These are phyloP conservation scores for Cnidoscolus chayamansa DNA, from an alignment of 441 rosid species.

Conservation along the genomic window DNA sequence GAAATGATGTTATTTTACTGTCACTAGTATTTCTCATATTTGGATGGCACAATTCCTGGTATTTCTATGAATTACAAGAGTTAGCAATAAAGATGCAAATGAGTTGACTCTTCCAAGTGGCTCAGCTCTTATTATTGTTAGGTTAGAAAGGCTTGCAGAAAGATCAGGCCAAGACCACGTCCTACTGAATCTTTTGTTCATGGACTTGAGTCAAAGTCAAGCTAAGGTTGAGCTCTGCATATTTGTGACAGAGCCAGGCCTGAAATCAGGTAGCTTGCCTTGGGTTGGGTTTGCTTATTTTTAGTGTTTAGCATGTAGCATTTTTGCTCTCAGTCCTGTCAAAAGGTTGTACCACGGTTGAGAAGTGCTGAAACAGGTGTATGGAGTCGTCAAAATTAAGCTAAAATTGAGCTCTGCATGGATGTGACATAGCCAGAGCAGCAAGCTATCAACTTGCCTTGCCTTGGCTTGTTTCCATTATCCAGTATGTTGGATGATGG, in stretches of 20 bases:
- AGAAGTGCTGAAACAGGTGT: no score
- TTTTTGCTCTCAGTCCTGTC: neutral
- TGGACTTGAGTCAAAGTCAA: neutral
- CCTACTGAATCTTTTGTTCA: neutral
- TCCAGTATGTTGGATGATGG: no score
- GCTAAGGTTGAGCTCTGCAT: constrained; percentile 1
- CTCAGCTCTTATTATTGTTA: neutral
- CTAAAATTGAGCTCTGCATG: no score
- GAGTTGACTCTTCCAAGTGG: neutral
- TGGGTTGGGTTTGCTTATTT: constrained; percentile 12
- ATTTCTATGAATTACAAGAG: neutral
- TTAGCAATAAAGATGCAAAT: constrained; percentile 1
- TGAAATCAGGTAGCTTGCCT: neutral
- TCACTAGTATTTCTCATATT: constrained; percentile 14
- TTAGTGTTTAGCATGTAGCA: neutral
- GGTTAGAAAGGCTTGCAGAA: neutral
- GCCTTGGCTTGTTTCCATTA: no score
- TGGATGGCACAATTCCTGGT: constrained; percentile 9
- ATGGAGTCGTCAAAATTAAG: no score
- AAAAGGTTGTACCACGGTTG: no score
- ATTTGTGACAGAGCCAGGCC: neutral
- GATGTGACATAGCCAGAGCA: no score
- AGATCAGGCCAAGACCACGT: neutral
- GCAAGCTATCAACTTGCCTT: no score
- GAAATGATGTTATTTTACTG: constrained; percentile 30